phyloP scores from a whole-genome alignment of 495 filamentous ascomycete species.

The Alectoria sarmentosa region DNA sequence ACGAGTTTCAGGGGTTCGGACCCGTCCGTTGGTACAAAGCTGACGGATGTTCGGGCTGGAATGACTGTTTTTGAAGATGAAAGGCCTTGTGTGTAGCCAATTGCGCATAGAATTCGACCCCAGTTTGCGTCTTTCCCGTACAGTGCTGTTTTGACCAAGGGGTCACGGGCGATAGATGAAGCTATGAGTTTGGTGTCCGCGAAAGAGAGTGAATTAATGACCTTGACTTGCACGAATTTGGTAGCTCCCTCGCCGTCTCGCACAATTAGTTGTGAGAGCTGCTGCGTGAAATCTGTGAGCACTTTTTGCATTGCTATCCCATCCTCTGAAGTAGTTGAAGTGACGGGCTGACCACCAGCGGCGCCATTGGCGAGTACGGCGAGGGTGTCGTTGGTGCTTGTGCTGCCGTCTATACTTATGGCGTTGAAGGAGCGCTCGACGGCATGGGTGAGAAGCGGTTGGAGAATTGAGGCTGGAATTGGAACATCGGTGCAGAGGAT shows the following conservation, averaged over 20 bases:
- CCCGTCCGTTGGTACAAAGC: slow-evolving; percentile 82
- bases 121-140: slow-evolving; percentile 98
- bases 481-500: slow-evolving; percentile 92
- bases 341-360: slow-evolving; percentile 64
- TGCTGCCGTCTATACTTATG: slow-evolving; percentile 95
- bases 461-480: slow-evolving; percentile 60
- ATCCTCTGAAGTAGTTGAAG: slow-evolving; percentile 42
- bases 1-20: slow-evolving; percentile 73
- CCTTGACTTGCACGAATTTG: slow-evolving; percentile 93
- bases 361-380: slow-evolving; percentile 92
- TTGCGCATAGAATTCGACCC: slow-evolving; percentile 93
- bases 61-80: slow-evolving; percentile 53
- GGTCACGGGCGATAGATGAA: slow-evolving; percentile 82
- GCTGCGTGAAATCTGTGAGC: slow-evolving; percentile 69
- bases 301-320: slow-evolving; percentile 63
- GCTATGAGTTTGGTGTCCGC: slow-evolving; percentile 64
- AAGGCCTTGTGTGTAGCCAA: slow-evolving; percentile 76
- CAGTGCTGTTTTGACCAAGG: slow-evolving; percentile 93
- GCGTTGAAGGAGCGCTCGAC: slow-evolving; percentile 89
- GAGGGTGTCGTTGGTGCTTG: slow-evolving; percentile 93
- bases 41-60: slow-evolving; percentile 82
- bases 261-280: slow-evolving; percentile 87
- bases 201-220: slow-evolving; percentile 63
- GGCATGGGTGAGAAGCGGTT: slow-evolving; percentile 62
- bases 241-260: slow-evolving; percentile 96